Conservation (phyloP, 495 filamentous ascomycete species). For the Talaromyces proteolyticus region DNA sequence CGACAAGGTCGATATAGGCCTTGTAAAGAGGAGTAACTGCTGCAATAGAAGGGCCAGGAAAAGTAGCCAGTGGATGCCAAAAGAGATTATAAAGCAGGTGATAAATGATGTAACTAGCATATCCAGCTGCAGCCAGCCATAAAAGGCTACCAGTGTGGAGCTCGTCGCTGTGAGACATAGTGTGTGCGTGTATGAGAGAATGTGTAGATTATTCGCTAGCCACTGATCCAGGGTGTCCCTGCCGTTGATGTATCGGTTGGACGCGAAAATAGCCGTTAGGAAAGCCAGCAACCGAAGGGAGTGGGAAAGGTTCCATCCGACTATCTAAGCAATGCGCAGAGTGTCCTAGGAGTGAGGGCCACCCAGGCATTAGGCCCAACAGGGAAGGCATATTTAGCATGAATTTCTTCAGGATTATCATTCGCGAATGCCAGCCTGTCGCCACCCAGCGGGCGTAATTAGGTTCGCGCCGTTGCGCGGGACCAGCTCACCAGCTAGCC, state of each 20-base stretch:
- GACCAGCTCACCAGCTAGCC: neutral
- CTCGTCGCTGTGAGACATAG: neutral
- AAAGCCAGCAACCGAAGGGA: neutral
- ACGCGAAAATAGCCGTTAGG: neutral
- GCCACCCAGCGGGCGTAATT: neutral
- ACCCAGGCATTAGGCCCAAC: no score
- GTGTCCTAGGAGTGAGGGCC: neutral
- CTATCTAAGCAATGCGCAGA: neutral
- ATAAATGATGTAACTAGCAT: neutral
- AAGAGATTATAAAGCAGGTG: neutral
- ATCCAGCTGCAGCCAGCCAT: neutral
- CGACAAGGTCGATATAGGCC: constrained; percentile 5
- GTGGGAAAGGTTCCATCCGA: neutral
- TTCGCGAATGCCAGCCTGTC: neutral
- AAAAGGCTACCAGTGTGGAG: neutral
- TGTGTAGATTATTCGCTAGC: neutral
- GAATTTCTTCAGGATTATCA: neutral
- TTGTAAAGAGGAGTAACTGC: constrained; percentile 25
- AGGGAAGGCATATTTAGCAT: no score
- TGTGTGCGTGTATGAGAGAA: neutral
- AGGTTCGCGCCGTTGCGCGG: neutral
- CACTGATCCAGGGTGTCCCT: neutral
- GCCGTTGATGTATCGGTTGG: neutral
- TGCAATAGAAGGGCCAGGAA: constrained; percentile 38
- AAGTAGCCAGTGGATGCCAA: constrained; percentile 34